A percentile compares a stretch with the other conserved stretches of the same genome.
phyloP scores from a whole-genome alignment of 768 basidiomycete species.

The Naganishia vaughanmartiniae region DNA sequence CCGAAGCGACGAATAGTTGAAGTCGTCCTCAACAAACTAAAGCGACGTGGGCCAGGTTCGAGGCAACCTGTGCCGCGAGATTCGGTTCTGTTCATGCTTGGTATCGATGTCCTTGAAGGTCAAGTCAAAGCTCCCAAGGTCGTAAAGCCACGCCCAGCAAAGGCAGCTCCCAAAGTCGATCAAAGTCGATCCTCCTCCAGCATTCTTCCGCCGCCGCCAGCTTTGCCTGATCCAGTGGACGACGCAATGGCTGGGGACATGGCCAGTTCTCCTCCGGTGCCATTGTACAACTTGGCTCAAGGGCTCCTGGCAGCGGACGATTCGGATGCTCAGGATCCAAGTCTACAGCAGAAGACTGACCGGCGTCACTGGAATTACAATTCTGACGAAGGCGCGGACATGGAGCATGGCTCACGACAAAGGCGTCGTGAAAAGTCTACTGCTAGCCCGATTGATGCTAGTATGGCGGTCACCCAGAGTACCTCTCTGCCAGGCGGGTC shows the following conservation, averaged over 20 bases:
- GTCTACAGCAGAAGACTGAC: background rate
- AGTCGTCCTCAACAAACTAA: slow-evolving; percentile 1
- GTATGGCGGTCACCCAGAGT: background rate
- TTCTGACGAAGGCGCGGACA: slow-evolving; percentile 8
- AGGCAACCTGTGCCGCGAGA: background rate
- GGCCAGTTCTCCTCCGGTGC: slow-evolving; percentile 1
- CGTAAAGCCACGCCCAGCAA: too few species aligned
- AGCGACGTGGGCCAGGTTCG: background rate
- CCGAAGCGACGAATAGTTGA: background rate
- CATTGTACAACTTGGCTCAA: background rate
- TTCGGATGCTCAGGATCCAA: background rate
- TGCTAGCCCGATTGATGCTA: background rate
- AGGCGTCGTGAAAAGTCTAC: background rate
- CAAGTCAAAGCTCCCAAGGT: too few species aligned
- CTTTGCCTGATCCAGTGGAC: background rate
- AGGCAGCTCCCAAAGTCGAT: background rate
- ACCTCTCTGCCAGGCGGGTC: background rate
- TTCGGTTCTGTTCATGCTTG: slow-evolving; percentile 4
- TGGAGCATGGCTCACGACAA: background rate
- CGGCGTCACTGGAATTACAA: slow-evolving; percentile 10
- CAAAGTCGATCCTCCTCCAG: slow-evolving; percentile 12
- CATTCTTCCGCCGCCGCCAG: slow-evolving; percentile 14
- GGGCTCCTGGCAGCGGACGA: background rate
- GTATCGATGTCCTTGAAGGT: background rate
- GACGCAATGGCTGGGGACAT: background rate